Evolutionary conservation across 2,329 filamentous ascomycete species (phyloP).

Genomic region (Colletotrichum sp.): DNA sequence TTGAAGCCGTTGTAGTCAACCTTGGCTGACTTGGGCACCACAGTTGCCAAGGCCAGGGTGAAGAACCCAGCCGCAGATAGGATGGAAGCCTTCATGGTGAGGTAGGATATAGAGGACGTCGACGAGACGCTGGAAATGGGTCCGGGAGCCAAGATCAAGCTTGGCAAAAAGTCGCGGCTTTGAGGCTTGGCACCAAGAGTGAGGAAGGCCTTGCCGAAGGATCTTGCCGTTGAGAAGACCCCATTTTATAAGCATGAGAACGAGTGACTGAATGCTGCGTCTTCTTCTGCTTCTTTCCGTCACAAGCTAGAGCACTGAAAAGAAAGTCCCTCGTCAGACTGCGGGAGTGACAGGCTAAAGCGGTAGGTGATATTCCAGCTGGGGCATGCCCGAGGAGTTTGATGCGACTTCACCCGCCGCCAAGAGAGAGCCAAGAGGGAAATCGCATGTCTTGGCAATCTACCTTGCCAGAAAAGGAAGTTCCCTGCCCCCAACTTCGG

Average conservation of each 20-base stretch:
- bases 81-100: slow-evolving; percentile 11
- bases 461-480: slow-evolving; percentile 3
- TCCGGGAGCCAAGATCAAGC: background rate
- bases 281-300: background rate
- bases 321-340: background rate
- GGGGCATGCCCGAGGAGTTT: background rate
- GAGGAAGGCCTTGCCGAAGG: background rate
- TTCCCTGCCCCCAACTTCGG: background rate
- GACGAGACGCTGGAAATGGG: background rate
- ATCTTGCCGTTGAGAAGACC: background rate
- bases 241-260: background rate
- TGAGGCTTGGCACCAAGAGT: background rate
- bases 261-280: no score
- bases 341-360: background rate
- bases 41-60: background rate
- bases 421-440: slow-evolving; percentile 13
- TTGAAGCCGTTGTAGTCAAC: slow-evolving; percentile 21
- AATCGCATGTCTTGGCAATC: background rate
- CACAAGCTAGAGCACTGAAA: no score
- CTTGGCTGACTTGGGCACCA: background rate
- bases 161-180: background rate
- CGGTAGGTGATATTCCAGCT: slow-evolving; percentile 3
- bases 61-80: background rate
- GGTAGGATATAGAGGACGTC: no score
- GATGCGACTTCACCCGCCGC: background rate